Evolutionary conservation across 164 flowering plant species (phyloP), one percentile per base, ranked within the genome.

Genomic region (Vitis amurensis): DNA sequence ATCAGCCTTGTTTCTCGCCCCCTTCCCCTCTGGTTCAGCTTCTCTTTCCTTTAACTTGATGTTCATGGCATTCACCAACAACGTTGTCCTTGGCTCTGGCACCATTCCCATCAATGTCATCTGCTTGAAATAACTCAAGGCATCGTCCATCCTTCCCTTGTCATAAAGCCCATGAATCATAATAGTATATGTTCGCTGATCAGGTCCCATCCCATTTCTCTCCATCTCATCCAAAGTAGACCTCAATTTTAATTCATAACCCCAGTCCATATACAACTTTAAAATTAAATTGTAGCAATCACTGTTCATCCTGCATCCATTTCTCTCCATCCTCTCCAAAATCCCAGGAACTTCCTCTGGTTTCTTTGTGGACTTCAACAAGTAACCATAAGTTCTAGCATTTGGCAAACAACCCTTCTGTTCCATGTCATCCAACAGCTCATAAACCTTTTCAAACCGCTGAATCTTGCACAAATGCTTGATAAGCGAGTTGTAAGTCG

Each of bases 191-290:
- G 98, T 89, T 59, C 93, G 65, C 29, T 78, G 88, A 68, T 93
- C 93, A 0, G 88, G 98, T 66, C 98, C 96, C 58, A 85, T 50
- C 9, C 97, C 97, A 66, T 77, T 77, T 74, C 75, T 86, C 84
- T 88, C 94, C 98, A 91, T 95, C 69, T 86, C 92, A 64, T 62
- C 55, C 97, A 97, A 95, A 13, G 77, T 81, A n/a, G 71, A 70
- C 65, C 68, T 71, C 11, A 82, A 86, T 64, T 71, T 79, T n/a
- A 81, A 81, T 55, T 70, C 67, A 68, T 72, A 51, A 78, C 80
- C 81, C 96, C 94, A 91, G 1, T 73, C 66, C 81, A 86, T 71
- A 65, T 81, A 89, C 72, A 90, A 69, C 72, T 76, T 91, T 81
- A 95, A 71, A 0, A 95, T 56, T 85, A 93, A 69, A 69, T 90